phyloP scores from a whole-genome alignment of 2,329 filamentous ascomycete genomes.

The Penicillium aurantiogriseum region DNA sequence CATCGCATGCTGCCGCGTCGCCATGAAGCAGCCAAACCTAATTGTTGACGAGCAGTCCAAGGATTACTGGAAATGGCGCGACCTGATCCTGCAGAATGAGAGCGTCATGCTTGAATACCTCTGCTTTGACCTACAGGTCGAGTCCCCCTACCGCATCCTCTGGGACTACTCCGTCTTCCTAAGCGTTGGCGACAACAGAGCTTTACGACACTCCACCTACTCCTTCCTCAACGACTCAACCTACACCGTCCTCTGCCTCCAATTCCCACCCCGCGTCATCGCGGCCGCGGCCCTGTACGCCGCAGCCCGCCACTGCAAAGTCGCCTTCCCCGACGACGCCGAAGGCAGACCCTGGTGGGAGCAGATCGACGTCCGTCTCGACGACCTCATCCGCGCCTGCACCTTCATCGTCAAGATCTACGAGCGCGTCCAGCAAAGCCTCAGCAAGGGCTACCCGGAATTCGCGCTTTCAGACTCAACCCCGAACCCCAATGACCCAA shows the following conservation, averaged over 20 bases:
- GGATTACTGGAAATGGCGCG: constrained; percentile 97
- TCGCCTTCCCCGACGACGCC: constrained; percentile 71
- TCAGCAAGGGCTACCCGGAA: constrained; percentile 44
- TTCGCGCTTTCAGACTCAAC: constrained; percentile 23
- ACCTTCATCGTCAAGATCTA: constrained; percentile 66
- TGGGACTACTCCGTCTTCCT: constrained; percentile 77
- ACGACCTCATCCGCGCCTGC: constrained; percentile 69
- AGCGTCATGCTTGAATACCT: constrained; percentile 87
- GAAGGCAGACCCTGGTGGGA: constrained; percentile 85
- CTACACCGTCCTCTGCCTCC: constrained; percentile 78
- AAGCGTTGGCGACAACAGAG: constrained; percentile 73
- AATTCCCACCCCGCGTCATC: constrained; percentile 75
- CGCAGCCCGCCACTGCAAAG: constrained; percentile 69
- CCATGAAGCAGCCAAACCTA: constrained; percentile 88
- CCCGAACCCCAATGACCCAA: constrained; percentile 21
- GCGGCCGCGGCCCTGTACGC: constrained; percentile 86
- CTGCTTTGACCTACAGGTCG: constrained; percentile 89
- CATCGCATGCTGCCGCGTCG: constrained; percentile 87
- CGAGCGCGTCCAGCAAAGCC: constrained; percentile 45
- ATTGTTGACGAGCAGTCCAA: constrained; percentile 95
- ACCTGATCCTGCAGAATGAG: constrained; percentile 88
- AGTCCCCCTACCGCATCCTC: constrained; percentile 81
- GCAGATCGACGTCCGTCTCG: constrained; percentile 67
- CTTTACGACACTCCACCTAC: constrained; percentile 82
- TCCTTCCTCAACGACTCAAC: constrained; percentile 90